phyloP scores from a whole-genome alignment of 2,329 filamentous ascomycete genomes.

The Cytospora chrysosperma region DNA sequence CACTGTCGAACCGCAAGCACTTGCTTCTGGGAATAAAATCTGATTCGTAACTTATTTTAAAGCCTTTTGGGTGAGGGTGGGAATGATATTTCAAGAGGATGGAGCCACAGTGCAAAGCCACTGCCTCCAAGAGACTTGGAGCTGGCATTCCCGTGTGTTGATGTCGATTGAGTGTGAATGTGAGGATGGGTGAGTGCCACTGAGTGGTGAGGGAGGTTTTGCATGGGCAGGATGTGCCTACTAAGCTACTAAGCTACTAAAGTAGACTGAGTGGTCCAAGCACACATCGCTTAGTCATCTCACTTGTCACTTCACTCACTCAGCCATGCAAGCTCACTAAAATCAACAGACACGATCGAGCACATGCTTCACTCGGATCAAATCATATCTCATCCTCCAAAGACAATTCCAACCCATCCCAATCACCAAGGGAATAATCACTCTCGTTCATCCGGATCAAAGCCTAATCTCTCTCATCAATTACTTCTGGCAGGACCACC shows the following conservation, averaged over 20 bases:
- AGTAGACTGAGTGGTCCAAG: neutral
- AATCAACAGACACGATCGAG: neutral
- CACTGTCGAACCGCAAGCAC: neutral
- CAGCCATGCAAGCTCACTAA: neutral
- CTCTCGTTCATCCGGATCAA: neutral
- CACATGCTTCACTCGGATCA: neutral
- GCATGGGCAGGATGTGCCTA: too few species aligned
- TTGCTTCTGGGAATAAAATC: neutral
- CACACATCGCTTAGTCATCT: neutral
- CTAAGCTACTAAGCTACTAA: too few species aligned
- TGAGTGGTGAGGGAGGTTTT: neutral
- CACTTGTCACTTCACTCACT: neutral
- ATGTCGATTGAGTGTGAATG: neutral
- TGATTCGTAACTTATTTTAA: too few species aligned
- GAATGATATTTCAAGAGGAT: too few species aligned
- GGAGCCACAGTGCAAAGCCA: too few species aligned
- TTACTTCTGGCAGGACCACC: neutral
- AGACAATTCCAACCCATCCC: neutral
- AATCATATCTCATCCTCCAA: neutral
- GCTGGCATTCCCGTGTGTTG: too few species aligned
- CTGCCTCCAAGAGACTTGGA: too few species aligned
- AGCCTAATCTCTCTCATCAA: too few species aligned
- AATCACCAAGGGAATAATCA: neutral
- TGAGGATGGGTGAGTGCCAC: too few species aligned
- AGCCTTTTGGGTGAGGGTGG: too few species aligned